A percentile compares a stretch with the other conserved stretches of the same genome.
Conservation (phyloP, 345 rosid genomes). For the Sapria himalayana region DNA sequence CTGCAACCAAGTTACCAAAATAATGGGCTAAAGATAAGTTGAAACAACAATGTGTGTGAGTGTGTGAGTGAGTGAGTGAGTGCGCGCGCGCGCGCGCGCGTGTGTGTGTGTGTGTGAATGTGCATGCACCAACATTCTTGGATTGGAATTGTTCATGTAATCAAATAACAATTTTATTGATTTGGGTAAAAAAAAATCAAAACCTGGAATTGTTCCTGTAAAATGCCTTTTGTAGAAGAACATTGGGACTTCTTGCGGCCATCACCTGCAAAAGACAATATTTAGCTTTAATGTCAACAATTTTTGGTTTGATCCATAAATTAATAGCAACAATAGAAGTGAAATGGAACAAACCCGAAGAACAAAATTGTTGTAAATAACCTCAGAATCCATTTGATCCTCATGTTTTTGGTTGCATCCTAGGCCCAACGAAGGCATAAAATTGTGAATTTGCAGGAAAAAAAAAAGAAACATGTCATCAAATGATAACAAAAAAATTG, state of each 20-base stretch:
- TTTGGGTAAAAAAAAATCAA: too few relatives aligned
- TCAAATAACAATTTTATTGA: background rate
- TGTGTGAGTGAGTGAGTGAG: too few relatives aligned
- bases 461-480: background rate
- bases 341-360: constrained; percentile 42
- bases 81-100: too few relatives aligned
- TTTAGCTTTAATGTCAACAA: too few relatives aligned
- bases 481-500: background rate
- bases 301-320: too few relatives aligned
- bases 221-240: constrained; percentile 42
- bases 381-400: constrained; percentile 71
- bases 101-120: too few relatives aligned
- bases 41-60: too few relatives aligned
- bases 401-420: constrained; percentile 96
- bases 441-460: background rate
- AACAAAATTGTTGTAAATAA: constrained; percentile 57
- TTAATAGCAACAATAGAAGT: too few relatives aligned
- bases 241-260: constrained; percentile 94
- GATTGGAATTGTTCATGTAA: too few relatives aligned
- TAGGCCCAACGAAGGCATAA: constrained; percentile 7
- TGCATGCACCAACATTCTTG: too few relatives aligned
- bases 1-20: too few relatives aligned
- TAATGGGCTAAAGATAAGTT: too few relatives aligned
- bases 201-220: constrained; percentile 32
- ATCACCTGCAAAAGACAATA: constrained; percentile 53